A percentile compares a stretch with the other conserved stretches of the same genome.
These are phyloP conservation scores for Dryadomyces quercivorus DNA, from an alignment of 2,329 filamentous ascomycete genomes.

Conservation along the genomic window DNA sequence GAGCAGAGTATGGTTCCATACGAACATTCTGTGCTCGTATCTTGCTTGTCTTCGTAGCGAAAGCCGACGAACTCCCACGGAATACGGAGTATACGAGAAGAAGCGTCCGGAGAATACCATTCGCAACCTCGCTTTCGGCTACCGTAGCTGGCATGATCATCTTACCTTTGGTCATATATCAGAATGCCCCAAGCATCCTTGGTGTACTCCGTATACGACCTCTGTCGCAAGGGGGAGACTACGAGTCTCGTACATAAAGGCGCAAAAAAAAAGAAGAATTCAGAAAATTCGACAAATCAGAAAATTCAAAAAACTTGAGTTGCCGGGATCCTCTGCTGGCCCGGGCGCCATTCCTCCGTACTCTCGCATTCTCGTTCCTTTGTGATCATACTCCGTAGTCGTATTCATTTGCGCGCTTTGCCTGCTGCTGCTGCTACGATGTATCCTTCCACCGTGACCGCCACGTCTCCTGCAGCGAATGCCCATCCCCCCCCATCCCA, in stretches of 20 bases:
- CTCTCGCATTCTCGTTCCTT: neutral
- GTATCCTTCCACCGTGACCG: neutral
- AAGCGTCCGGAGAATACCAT: no score
- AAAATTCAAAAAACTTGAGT: neutral
- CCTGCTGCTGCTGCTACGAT: no score
- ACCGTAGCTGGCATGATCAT: neutral
- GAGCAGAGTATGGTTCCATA: no score
- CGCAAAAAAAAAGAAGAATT: neutral
- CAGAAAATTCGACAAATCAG: neutral
- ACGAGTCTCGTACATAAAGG: no score
- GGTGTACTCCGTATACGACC: no score
- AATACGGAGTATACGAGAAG: neutral
- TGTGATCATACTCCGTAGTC: no score
- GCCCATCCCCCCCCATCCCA: neutral
- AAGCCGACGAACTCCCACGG: neutral
- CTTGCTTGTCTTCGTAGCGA: neutral
- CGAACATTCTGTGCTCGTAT: no score
- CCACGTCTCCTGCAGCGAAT: neutral
- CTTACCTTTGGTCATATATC: neutral
- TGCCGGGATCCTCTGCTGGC: neutral
- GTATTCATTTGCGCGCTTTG: no score
- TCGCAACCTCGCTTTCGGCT: no score
- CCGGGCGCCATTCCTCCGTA: neutral
- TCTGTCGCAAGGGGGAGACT: no score
- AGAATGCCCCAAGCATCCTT: neutral